These are phyloP conservation scores for Quercus mongolica DNA, from an alignment of 306 rosid species.

Conservation along the genomic window DNA sequence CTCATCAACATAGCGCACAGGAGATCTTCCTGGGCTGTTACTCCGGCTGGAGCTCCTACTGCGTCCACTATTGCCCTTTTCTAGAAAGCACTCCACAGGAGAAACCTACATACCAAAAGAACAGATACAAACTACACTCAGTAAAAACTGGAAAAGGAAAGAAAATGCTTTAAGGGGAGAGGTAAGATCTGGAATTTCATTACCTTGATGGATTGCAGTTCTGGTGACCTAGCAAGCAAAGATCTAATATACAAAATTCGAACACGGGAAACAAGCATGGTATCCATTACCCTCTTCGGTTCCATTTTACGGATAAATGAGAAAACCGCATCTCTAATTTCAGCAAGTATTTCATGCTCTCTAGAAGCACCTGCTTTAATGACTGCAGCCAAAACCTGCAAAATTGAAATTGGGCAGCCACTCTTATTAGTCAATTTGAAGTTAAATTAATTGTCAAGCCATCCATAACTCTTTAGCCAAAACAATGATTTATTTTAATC, in stretches of 20 bases:
- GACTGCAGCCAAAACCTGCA: conserved; percentile 95
- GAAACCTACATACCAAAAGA: conserved; percentile 55
- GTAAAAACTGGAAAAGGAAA: conserved; percentile 4
- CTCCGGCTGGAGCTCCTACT: conserved; percentile 91
- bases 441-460: no score
- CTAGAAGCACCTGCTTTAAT: conserved; percentile 99
- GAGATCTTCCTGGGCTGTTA: conserved; percentile 93
- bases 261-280: conserved; percentile 98
- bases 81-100: conserved; percentile 87
- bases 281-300: conserved; percentile 95
- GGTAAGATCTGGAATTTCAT: conserved; percentile 1
- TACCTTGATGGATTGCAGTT: conserved; percentile 97
- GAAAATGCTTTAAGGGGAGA: conserved; percentile 9
- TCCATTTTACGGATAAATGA: conserved; percentile 92
- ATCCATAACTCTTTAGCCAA: no score
- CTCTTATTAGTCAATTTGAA: background rate
- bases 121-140: conserved; percentile 22
- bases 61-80: conserved; percentile 70
- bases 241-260: conserved; percentile 93
- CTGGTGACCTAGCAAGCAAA: conserved; percentile 92
- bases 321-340: conserved; percentile 92
- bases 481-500: no score
- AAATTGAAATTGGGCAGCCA: background rate
- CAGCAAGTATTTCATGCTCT: conserved; percentile 98
- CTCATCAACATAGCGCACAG: conserved; percentile 69